Evolutionary conservation across 1,139 yeast genomes (phyloP), one percentile per base, ranked within the genome.

Genomic region (Kodamaea anthophila): DNA sequence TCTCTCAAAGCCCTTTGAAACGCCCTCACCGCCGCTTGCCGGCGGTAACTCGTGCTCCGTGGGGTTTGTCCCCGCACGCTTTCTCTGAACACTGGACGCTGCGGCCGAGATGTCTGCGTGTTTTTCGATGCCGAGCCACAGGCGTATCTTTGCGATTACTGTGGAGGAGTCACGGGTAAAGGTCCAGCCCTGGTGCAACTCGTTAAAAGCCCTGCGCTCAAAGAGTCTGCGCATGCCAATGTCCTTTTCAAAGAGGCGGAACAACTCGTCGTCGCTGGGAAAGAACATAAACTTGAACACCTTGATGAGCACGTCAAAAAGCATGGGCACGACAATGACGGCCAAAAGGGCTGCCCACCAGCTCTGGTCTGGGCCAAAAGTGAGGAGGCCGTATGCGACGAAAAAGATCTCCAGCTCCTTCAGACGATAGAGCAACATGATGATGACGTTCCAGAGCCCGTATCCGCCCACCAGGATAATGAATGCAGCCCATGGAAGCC

Each of bases 311-410:
- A 84, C 54, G 48, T 91, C 97, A 40, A 83, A 59, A 26, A 78
- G 55, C 7, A 83, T 43, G 2, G 88, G 82, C 30, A 83, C 56
- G 0, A 74, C 60, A 5, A 67, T 53, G 9, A 80, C 48, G 2
- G 74, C 66, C 20, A 86, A 47, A 19, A 85, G 59, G 0, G 84
- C 55, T 1, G 87, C 83, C 98, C 98, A 91, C 77, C 91, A 91
- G 2, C 84, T 69, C 13, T 66, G 54, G 48, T 91, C 96, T 13
- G 44, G 58, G 9, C 98, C 98, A 63, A 86, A 87, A 27, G 74
- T 72, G 30, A 70, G 58, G 28, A 91, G 62, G 1, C 91, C 94
- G 40, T 74, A 67, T 9, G 70, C 65, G 4, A 85, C 96, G 51
- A 74, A 83, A 52, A 77, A 91, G 12, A 84, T 83, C 29, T 75